These are phyloP conservation scores for Thelonectria rubi DNA, from an alignment of 2,329 filamentous ascomycete species.

Conservation along the genomic window DNA sequence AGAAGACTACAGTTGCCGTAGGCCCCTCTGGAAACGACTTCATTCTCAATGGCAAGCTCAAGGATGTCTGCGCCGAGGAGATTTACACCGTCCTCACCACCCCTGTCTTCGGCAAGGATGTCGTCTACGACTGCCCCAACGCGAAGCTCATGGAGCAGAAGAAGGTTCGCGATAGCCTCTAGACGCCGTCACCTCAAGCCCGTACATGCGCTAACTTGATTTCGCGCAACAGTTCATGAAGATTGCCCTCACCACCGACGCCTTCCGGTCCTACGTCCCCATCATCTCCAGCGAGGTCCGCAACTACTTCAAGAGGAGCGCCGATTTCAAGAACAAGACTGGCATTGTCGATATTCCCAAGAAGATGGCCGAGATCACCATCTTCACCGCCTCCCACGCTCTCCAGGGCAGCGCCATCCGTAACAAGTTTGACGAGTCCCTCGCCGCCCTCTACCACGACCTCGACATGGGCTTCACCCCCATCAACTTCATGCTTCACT, in stretches of 20 bases:
- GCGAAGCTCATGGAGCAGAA: constrained; percentile 96
- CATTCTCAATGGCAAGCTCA: constrained; percentile 89
- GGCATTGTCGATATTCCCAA: constrained; percentile 78
- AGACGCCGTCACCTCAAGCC: neutral
- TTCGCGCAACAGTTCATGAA: constrained; percentile 73
- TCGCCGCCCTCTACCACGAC: constrained; percentile 86
- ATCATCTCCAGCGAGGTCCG: constrained; percentile 80
- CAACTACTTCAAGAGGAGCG: constrained; percentile 74
- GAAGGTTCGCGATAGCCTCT: constrained; percentile 66
- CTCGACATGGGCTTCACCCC: constrained; percentile 90
- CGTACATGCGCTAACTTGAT: constrained; percentile 27
- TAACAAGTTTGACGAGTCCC: constrained; percentile 79
- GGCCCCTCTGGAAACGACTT: constrained; percentile 88
- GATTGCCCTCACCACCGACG: constrained; percentile 77
- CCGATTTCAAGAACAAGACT: constrained; percentile 72
- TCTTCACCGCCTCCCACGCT: constrained; percentile 87
- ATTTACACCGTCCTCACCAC: constrained; percentile 82
- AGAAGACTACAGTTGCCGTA: constrained; percentile 87
- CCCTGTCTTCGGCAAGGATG: constrained; percentile 81
- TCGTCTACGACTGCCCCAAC: constrained; percentile 92
- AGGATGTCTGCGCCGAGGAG: constrained; percentile 90
- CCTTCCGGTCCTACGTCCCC: constrained; percentile 78
- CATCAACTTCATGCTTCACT: constrained; percentile 90
- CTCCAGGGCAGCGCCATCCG: constrained; percentile 88
- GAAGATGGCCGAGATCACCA: constrained; percentile 85